A percentile compares a stretch with the other conserved stretches of the same genome.
phyloP scores from a whole-genome alignment of 768 basidiomycete species.

The Russula abietina region DNA sequence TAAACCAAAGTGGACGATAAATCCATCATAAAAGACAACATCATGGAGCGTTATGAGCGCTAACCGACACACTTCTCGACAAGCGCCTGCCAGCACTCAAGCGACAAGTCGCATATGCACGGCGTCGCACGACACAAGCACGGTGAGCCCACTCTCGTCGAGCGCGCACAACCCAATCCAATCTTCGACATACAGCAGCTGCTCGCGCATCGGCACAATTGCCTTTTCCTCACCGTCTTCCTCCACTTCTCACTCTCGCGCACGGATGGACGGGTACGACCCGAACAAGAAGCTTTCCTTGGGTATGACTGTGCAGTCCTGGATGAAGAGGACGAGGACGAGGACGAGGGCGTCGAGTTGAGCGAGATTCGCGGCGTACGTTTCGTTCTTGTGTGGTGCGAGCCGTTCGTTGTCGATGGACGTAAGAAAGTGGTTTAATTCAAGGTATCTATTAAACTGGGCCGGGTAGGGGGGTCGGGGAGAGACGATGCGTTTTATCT shows the following conservation, averaged over 20 bases:
- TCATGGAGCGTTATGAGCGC: neutral
- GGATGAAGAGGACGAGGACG: constrained; percentile 68
- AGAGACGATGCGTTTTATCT: constrained; percentile 35
- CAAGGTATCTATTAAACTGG: constrained; percentile 52
- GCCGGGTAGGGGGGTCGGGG: constrained; percentile 55
- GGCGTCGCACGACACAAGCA: constrained; percentile 59
- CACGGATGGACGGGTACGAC: constrained; percentile 42
- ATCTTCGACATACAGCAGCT: constrained; percentile 69
- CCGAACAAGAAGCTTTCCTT: constrained; percentile 88
- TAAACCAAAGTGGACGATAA: too few species aligned
- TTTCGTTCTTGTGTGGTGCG: constrained; percentile 42
- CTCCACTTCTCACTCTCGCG: constrained; percentile 1
- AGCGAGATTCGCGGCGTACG: constrained; percentile 55
- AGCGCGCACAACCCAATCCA: constrained; percentile 74
- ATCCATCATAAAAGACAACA: neutral
- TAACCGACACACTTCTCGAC: constrained; percentile 30
- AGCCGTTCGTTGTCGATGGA: constrained; percentile 74
- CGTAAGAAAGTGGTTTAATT: constrained; percentile 59
- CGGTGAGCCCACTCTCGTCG: constrained; percentile 58
- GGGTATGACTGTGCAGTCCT: constrained; percentile 76
- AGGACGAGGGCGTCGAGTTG: constrained; percentile 62
- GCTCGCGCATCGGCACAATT: constrained; percentile 64
- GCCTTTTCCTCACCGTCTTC: constrained; percentile 31
- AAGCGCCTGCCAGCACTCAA: constrained; percentile 33
- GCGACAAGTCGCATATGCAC: constrained; percentile 67